phyloP scores from a whole-genome alignment of 2,329 filamentous ascomycete genomes.

The Parastagonospora nodorum region DNA sequence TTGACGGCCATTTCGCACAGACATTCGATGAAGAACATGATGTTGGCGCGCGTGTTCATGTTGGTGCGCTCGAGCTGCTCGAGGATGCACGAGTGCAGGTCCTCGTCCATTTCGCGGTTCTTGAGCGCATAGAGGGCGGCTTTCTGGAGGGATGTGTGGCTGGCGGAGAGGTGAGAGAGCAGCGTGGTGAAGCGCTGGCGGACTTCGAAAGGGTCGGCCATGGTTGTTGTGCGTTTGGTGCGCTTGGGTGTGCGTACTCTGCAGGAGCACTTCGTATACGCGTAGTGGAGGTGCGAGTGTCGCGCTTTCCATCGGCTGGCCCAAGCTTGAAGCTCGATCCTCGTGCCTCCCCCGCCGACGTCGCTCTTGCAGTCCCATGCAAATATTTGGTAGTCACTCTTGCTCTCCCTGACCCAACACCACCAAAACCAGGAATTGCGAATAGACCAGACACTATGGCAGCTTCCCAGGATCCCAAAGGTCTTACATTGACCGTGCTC shows the following conservation, averaged over 20 bases:
- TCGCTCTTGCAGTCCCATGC: constrained; percentile 8
- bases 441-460: constrained; percentile 31
- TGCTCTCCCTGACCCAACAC: constrained; percentile 7
- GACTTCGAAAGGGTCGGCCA: constrained; percentile 94
- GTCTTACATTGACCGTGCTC: constrained; percentile 76
- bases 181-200: constrained; percentile 94
- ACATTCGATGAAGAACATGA: constrained; percentile 98
- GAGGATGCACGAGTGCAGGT: constrained; percentile 94
- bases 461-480: constrained; percentile 35
- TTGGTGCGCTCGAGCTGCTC: constrained; percentile 94
- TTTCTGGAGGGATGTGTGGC: constrained; percentile 85
- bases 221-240: constrained; percentile 35
- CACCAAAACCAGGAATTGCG: not conserved
- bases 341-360: constrained; percentile 13
- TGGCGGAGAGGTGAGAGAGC: constrained; percentile 89
- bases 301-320: constrained; percentile 29
- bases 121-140: constrained; percentile 94
- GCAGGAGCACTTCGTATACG: not conserved
- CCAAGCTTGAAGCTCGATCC: constrained; percentile 11
- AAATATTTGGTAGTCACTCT: constrained; percentile 15
- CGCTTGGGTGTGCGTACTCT: not conserved
- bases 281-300: not conserved
- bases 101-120: constrained; percentile 93
- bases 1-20: constrained; percentile 85
- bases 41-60: constrained; percentile 97